These are phyloP conservation scores for Amylostereum areolatum DNA, from an alignment of 1,284 basidiomycete genomes.

Conservation along the genomic window DNA sequence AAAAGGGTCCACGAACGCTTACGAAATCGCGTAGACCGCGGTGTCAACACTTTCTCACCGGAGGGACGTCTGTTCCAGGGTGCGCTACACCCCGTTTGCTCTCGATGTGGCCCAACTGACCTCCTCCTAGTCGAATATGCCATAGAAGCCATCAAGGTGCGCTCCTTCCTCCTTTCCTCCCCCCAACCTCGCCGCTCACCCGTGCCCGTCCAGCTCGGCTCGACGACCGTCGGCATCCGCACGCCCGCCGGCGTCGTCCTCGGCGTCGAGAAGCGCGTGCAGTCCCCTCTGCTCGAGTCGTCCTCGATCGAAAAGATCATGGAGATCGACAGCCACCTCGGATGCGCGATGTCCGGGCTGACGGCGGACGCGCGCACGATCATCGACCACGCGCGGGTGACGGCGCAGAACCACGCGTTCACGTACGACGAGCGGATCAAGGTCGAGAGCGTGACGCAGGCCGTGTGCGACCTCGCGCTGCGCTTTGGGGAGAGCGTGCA, in stretches of 20 bases:
- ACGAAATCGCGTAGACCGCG: constrained; percentile 61
- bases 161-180: constrained; percentile 13
- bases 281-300: constrained; percentile 93
- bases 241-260: constrained; percentile 89
- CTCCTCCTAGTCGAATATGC: constrained; percentile 86
- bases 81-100: constrained; percentile 21
- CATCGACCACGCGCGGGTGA: constrained; percentile 99
- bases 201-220: constrained; percentile 70
- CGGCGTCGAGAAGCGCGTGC: constrained; percentile 97
- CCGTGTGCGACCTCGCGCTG: constrained; percentile 95
- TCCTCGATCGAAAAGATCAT: constrained; percentile 99
- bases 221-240: constrained; percentile 92
- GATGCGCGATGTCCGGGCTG: constrained; percentile 97
- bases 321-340: constrained; percentile 97
- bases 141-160: constrained; percentile 95
- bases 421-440: constrained; percentile 97
- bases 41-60: constrained; percentile 98
- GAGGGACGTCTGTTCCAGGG: constrained; percentile 94
- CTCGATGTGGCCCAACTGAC: neutral
- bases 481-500: constrained; percentile 99
- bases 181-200: neutral
- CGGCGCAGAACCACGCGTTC: constrained; percentile 92
- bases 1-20: neutral
- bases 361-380: constrained; percentile 98
- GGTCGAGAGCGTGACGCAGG: constrained; percentile 96